Conservation (phyloP, 345 rosid species). For the Stellera chamaejasme region DNA sequence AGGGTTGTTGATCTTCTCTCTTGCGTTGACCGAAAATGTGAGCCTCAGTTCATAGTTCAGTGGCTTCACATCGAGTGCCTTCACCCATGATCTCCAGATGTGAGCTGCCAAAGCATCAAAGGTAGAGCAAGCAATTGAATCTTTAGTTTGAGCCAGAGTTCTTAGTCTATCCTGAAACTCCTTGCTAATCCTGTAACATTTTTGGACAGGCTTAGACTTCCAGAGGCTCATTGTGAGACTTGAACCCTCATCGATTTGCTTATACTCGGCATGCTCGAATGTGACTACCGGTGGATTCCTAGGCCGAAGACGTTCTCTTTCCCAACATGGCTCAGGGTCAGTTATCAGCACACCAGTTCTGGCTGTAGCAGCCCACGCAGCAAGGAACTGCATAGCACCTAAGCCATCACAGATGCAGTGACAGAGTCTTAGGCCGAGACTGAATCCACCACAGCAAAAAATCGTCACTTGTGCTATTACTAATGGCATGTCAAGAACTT, state of each 20-base stretch:
- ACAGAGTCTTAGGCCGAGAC: slow-evolving; percentile 79
- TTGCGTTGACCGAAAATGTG: slow-evolving; percentile 77
- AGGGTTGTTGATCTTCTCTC: slow-evolving; percentile 50
- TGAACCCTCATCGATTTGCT: slow-evolving; percentile 61
- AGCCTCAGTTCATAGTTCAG: slow-evolving; percentile 59
- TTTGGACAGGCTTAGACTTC: slow-evolving; percentile 62
- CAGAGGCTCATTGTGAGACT: slow-evolving; percentile 56
- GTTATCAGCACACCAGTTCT: slow-evolving; percentile 42
- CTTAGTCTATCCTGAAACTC: slow-evolving; percentile 63
- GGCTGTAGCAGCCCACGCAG: slow-evolving; percentile 69
- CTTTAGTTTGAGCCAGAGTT: slow-evolving; percentile 41
- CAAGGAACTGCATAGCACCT: slow-evolving; percentile 88
- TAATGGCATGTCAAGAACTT: slow-evolving; percentile 70
- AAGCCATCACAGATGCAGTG: slow-evolving; percentile 89
- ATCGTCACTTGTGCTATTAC: slow-evolving; percentile 75
- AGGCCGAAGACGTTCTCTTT: slow-evolving; percentile 52
- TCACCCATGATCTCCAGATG: slow-evolving; percentile 92
- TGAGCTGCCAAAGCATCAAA: slow-evolving; percentile 93
- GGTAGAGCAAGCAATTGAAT: slow-evolving; percentile 35
- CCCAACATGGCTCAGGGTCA: slow-evolving; percentile 74
- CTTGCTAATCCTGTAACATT: slow-evolving; percentile 57
- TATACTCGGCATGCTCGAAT: slow-evolving; percentile 61
- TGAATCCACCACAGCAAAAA: slow-evolving; percentile 77
- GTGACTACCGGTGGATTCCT: slow-evolving; percentile 56
- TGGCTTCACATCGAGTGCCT: slow-evolving; percentile 73